Base-by-base conservation (phyloP, 805 yeast species). In the Kockiozyma suomiensis region DNA sequence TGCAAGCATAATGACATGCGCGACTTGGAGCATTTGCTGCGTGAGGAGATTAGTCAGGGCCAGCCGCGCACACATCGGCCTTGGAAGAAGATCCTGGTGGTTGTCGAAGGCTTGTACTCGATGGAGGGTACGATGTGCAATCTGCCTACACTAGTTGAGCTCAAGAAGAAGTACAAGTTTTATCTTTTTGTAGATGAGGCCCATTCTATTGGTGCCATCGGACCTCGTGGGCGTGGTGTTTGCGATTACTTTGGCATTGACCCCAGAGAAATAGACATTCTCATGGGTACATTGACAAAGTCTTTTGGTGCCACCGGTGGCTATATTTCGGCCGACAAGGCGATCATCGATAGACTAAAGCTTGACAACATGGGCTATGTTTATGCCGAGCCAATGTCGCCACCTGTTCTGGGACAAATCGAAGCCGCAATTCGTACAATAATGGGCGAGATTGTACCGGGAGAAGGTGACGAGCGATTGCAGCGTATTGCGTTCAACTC, bases 271-370 rank as follows among this genome's bases (percentile, higher is more conserved):
- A 79, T 94, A 58, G 99, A 94, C 75, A 78, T 94, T 64, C 76
- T 94, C 66, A 94, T 94, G 99, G 99, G 99, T 52, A 94, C 99
- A 6, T 82, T 94, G 59, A 96, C 99, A 54, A 94, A 94, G 76
- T 90, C 97, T 1, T 94, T 94, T 74, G 99, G 99, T 73, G 98
- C 99, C 17, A 90, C 98, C 43, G 99, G 99, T 71, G 99, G 99
- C 49, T 94, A 94, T 73, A 78, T 94, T 65, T 93, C 97, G n/a
- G 96, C 87, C 48, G 80, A 80, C 64, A 81, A 84, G 70, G 76
- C 74, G 50, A 75, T 90, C 33, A 86, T 93, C 51, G 92, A 90
- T 69, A 82, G 86, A 69, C 77, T 94, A 63, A 84, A 92, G 75
- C 68, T 88, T 42, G 86, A 84, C 68, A 83, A 89, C 69, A 80